phyloP scores from a whole-genome alignment of 768 basidiomycete species.

The Tubosaeta brunneosetosa region DNA sequence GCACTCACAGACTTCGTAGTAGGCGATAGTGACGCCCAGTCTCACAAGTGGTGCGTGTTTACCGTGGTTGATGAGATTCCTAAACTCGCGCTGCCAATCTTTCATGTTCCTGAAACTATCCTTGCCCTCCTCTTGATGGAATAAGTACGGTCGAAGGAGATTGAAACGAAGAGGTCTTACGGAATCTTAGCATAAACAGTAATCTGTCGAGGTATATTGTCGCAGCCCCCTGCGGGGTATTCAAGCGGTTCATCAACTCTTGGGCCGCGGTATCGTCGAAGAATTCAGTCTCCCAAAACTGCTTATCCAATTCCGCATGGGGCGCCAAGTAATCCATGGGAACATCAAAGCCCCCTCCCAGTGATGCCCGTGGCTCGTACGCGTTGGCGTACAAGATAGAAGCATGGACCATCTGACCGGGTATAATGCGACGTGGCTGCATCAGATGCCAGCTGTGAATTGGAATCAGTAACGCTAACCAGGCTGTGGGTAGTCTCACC shows the following conservation, averaged over 20 bases:
- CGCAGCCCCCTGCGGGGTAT: constrained; percentile 3
- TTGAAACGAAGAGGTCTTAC: not conserved
- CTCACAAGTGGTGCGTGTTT: constrained; percentile 14
- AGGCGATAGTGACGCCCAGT: constrained; percentile 21
- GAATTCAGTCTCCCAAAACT: constrained; percentile 16
- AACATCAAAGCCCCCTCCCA: constrained; percentile 23
- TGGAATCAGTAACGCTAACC: not conserved
- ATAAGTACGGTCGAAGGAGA: not conserved
- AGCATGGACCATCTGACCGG: constrained; percentile 25
- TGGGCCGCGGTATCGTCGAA: constrained; percentile 17
- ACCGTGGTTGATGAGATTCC: constrained; percentile 5
- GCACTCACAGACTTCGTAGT: constrained; percentile 18
- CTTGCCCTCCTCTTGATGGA: constrained; percentile 9
- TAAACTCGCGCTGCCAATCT: constrained; percentile 11
- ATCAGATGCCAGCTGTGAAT: constrained; percentile 9
- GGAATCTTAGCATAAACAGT: constrained; percentile 13
- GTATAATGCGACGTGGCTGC: constrained; percentile 24
- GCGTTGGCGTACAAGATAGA: constrained; percentile 20
- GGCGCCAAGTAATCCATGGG: constrained; percentile 1
- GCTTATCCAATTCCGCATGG: constrained; percentile 1
- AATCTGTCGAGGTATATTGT: constrained; percentile 1
- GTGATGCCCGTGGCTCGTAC: constrained; percentile 15
- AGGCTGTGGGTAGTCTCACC: constrained; percentile 5
- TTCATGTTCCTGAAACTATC: constrained; percentile 13
- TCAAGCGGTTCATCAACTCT: constrained; percentile 6